A percentile compares a stretch with the other conserved stretches of the same genome.
Conservation (phyloP, 257 asterid genomes). For the Gentiana straminea region DNA sequence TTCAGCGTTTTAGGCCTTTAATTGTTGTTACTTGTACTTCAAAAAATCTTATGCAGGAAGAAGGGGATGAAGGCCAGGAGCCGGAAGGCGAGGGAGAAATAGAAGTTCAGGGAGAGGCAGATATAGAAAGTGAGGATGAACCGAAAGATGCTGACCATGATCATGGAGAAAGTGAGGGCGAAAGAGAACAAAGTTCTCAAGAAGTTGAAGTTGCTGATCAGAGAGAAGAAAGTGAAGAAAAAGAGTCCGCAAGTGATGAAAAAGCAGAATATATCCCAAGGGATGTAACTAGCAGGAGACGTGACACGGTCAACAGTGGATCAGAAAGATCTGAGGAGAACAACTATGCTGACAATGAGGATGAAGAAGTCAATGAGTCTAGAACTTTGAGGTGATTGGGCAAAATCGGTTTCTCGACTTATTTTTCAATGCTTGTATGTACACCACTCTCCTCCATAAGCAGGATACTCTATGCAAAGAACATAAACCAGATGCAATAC, state of each 20-base stretch:
- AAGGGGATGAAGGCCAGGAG: constrained; percentile 56
- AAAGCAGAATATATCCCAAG: constrained; percentile 60
- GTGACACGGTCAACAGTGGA: constrained; percentile 52
- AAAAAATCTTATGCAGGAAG: constrained; percentile 35
- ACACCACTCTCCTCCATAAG: background rate
- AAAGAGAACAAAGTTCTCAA: constrained; percentile 73
- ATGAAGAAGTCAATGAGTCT: constrained; percentile 73
- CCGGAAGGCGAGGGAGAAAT: constrained; percentile 54
- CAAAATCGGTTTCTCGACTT: background rate
- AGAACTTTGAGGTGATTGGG: constrained; percentile 50
- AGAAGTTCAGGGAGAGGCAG: constrained; percentile 65
- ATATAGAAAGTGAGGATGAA: constrained; percentile 70
- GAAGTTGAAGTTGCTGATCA: constrained; percentile 70
- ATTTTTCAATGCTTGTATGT: background rate
- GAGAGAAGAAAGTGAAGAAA: constrained; percentile 72
- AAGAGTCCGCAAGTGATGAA: constrained; percentile 71
- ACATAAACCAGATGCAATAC: no score
- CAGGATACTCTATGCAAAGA: background rate
- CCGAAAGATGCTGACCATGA: constrained; percentile 44
- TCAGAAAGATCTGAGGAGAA: constrained; percentile 88
- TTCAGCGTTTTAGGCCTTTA: background rate
- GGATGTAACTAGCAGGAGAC: constrained; percentile 67
- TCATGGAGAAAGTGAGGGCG: constrained; percentile 74
- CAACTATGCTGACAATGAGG: constrained; percentile 57
- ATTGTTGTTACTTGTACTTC: constrained; percentile 6